phyloP scores from a whole-genome alignment of 2,329 filamentous ascomycete species.

The Penicillium aurantiogriseum region DNA sequence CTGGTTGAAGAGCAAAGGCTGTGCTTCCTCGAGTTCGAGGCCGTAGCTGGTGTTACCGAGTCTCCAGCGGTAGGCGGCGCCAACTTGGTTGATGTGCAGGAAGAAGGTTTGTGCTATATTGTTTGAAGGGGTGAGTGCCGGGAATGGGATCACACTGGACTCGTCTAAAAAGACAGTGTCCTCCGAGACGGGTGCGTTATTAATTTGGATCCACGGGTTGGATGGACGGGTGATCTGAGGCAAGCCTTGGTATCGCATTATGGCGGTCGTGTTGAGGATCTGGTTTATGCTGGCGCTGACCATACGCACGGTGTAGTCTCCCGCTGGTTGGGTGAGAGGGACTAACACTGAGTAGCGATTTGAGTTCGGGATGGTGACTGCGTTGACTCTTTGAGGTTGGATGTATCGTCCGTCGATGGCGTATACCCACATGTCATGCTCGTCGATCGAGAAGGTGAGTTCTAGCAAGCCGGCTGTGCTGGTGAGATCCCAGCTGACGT shows the following conservation, averaged over 20 bases:
- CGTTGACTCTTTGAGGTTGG: constrained; percentile 40
- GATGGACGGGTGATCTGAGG: constrained; percentile 23
- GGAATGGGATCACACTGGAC: constrained; percentile 48
- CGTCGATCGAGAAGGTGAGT: constrained; percentile 45
- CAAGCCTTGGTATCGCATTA: constrained; percentile 44
- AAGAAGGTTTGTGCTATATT: constrained; percentile 44
- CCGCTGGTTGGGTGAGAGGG: constrained; percentile 45
- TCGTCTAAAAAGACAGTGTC: constrained; percentile 49
- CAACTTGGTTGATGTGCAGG: constrained; percentile 22
- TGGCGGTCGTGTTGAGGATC: constrained; percentile 54
- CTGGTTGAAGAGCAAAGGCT: constrained; percentile 29
- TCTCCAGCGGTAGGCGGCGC: constrained; percentile 27
- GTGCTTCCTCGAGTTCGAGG: constrained; percentile 23
- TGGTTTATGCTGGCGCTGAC: constrained; percentile 53
- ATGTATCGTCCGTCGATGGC: constrained; percentile 47
- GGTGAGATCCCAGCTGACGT: constrained; percentile 42
- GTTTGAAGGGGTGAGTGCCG: constrained; percentile 44
- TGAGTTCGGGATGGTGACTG: constrained; percentile 36
- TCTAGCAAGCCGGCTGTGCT: constrained; percentile 33
- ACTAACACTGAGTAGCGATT: constrained; percentile 45
- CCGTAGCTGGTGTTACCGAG: constrained; percentile 27
- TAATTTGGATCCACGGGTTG: constrained; percentile 51
- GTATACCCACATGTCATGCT: constrained; percentile 48
- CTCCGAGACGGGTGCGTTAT: constrained; percentile 44
- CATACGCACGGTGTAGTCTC: constrained; percentile 56